phyloP scores from a whole-genome alignment of 371 early-diverging fungal species.

The Mucor plumbeus region DNA sequence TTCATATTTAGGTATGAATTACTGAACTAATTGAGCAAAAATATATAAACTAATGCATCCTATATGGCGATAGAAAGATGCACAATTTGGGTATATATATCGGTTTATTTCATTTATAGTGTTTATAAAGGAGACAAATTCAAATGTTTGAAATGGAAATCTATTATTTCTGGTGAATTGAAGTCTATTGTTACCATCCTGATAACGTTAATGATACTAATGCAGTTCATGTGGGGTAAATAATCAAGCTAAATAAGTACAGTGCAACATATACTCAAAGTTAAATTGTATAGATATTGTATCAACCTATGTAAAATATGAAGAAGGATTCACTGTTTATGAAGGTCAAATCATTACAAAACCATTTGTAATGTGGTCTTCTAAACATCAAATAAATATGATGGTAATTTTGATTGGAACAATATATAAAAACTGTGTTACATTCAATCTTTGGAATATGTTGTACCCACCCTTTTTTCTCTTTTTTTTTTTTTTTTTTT shows the following conservation, averaged over 20 bases:
- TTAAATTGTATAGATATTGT: conserved; percentile 24
- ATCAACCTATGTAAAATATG: conserved; percentile 46
- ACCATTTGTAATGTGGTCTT: conserved; percentile 37
- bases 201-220: conserved; percentile 33
- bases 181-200: conserved; percentile 46
- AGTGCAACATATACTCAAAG: background rate
- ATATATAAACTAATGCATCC: background rate
- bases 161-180: conserved; percentile 41
- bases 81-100: conserved; percentile 30
- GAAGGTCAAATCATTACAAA: conserved; percentile 31
- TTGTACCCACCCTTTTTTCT: conserved; percentile 8
- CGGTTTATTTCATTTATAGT: conserved; percentile 25
- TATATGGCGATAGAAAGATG: conserved; percentile 31
- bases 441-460: background rate
- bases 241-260: background rate
- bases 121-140: conserved; percentile 36
- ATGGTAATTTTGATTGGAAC: conserved; percentile 19
- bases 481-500: no score
- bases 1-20: conserved; percentile 42
- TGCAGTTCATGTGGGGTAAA: conserved; percentile 45
- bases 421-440: background rate
- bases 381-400: conserved; percentile 27
- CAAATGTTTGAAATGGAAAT: conserved; percentile 31
- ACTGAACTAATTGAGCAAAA: background rate
- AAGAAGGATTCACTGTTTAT: conserved; percentile 36